Evolutionary conservation across 176 grass and related monocot species (phyloP).

Genomic region (Aechmea fasciata): DNA sequence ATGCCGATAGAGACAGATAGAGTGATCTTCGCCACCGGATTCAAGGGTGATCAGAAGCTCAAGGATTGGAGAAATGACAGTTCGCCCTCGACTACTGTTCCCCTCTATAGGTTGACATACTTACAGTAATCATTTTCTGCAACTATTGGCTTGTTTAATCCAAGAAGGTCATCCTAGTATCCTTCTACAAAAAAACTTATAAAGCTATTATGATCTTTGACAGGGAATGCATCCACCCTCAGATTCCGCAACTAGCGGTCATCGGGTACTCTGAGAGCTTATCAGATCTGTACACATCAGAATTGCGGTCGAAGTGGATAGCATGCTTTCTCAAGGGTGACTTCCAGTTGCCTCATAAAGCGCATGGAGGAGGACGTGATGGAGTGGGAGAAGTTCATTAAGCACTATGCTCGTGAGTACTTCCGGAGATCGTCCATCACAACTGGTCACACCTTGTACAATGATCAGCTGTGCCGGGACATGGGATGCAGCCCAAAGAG

Average conservation of each 20-base stretch:
- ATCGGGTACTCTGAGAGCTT: slow-evolving; percentile 1
- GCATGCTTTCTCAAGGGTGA: not conserved
- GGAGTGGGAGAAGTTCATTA: slow-evolving; percentile 11
- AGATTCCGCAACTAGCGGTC: slow-evolving; percentile 6
- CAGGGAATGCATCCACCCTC: slow-evolving; percentile 16
- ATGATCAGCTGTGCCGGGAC: slow-evolving; percentile 8
- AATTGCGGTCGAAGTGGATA: not conserved
- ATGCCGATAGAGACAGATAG: slow-evolving; percentile 31
- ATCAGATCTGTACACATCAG: not conserved
- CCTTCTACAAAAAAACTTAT: not conserved
- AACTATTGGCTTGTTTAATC: too few species aligned
- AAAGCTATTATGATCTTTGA: not conserved
- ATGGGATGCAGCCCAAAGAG: slow-evolving; percentile 18
- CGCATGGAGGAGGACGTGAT: not conserved
- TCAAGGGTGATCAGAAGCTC: slow-evolving; percentile 45
- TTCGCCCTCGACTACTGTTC: slow-evolving; percentile 25
- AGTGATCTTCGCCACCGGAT: slow-evolving; percentile 44
- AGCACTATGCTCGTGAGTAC: not conserved
- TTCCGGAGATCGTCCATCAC: not conserved
- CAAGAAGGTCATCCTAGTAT: too few species aligned
- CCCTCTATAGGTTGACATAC: slow-evolving; percentile 36
- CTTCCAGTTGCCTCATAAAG: slow-evolving; percentile 2
- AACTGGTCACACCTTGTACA: slow-evolving; percentile 4
- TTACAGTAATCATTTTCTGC: not conserved
- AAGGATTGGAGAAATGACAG: slow-evolving; percentile 9